Conservation (phyloP, 31 red algal species). For the Asparagopsis taxiformis region DNA sequence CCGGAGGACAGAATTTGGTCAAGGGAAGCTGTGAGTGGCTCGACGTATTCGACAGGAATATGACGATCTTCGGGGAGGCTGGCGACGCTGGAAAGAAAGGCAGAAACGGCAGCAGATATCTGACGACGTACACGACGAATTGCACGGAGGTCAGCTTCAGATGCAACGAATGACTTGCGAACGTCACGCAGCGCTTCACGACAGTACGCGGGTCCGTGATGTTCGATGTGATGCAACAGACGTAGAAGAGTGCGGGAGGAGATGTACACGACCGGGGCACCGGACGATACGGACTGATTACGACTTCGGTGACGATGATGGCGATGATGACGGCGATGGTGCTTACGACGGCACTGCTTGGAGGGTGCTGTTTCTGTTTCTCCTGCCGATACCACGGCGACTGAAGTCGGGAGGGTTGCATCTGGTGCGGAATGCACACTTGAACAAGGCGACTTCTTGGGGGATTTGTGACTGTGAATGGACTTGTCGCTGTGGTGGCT, state of each 20-base stretch:
- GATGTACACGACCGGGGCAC: not conserved
- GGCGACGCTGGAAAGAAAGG: constrained; percentile 7
- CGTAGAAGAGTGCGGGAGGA: not conserved
- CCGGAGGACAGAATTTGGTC: not conserved
- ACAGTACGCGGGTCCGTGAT: not conserved
- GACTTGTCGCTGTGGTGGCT: no score
- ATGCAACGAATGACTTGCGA: not conserved
- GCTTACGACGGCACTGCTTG: not conserved
- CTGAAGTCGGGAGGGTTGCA: not conserved
- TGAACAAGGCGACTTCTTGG: no score
- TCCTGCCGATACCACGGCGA: not conserved
- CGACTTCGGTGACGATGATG: constrained; percentile 6
- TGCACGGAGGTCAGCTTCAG: not conserved
- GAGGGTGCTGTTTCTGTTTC: not conserved
- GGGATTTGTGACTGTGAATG: not conserved
- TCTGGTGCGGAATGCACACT: not conserved
- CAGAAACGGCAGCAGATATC: not conserved
- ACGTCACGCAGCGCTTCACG: not conserved
- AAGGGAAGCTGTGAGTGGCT: not conserved
- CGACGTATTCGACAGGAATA: not conserved
- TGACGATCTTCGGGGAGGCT: not conserved
- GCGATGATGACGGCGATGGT: not conserved
- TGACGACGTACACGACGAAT: not conserved
- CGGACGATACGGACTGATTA: not conserved
- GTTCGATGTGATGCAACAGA: not conserved